phyloP scores from a whole-genome alignment of 805 yeast genomes.

The Metschnikowia amazonensis region DNA sequence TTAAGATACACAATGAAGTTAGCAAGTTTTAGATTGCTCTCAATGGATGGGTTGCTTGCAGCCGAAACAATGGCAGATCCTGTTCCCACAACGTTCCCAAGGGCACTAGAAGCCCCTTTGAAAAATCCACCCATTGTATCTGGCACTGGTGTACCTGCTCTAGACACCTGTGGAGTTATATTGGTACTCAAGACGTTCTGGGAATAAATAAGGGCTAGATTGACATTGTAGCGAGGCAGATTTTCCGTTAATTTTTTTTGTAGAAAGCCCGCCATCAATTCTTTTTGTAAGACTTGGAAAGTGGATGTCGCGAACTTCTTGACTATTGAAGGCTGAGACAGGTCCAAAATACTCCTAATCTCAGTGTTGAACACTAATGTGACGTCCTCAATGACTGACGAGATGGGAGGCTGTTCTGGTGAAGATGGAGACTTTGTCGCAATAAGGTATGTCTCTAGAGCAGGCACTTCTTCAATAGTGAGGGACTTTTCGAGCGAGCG shows the following conservation, averaged over 20 bases:
- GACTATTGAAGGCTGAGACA: constrained; percentile 62
- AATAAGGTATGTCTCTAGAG: constrained; percentile 38
- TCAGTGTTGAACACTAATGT: constrained; percentile 68
- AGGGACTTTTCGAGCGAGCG: constrained; percentile 80
- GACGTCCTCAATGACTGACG: constrained; percentile 85
- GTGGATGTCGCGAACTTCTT: constrained; percentile 52
- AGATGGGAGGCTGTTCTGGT: constrained; percentile 62
- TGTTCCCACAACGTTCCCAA: constrained; percentile 41
- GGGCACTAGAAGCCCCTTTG: constrained; percentile 43
- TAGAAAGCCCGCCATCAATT: constrained; percentile 52
- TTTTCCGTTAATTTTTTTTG: constrained; percentile 34
- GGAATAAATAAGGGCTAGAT: constrained; percentile 15
- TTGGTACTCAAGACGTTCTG: constrained; percentile 12
- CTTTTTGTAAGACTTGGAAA: constrained; percentile 59
- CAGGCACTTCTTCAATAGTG: constrained; percentile 72
- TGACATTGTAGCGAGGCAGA: constrained; percentile 39
- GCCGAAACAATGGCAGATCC: constrained; percentile 23
- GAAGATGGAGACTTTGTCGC: constrained; percentile 18
- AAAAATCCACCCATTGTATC: constrained; percentile 37
- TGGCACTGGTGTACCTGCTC: constrained; percentile 33
- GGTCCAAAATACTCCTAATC: constrained; percentile 59
- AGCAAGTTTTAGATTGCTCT: constrained; percentile 46
- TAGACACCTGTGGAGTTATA: constrained; percentile 23
- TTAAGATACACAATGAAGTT: constrained; percentile 68
- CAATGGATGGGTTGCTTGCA: constrained; percentile 27